These are phyloP conservation scores for Lithospermum erythrorhizon DNA, from an alignment of 257 asterid genomes.

Conservation along the genomic window DNA sequence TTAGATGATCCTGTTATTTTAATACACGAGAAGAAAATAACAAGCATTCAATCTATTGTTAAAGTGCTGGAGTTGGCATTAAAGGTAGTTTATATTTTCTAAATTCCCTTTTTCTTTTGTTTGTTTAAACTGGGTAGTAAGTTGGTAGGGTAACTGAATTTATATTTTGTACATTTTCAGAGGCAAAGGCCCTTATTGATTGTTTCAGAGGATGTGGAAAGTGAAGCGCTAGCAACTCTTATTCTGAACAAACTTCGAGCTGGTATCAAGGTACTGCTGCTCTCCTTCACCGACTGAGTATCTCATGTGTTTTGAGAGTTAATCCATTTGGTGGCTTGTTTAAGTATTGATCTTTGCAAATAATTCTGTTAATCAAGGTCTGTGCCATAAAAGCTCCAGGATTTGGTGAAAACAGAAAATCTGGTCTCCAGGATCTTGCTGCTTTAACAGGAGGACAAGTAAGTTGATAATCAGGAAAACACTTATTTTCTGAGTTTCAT, in stretches of 20 bases:
- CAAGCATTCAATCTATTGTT: constrained; percentile 28
- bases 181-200: constrained; percentile 43
- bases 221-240: constrained; percentile 48
- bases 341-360: neutral
- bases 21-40: constrained; percentile 48
- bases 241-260: constrained; percentile 53
- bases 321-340: neutral
- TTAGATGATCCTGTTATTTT: constrained; percentile 46
- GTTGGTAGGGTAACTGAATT: neutral
- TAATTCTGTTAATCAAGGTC: constrained; percentile 22
- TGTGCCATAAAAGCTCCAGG: constrained; percentile 65
- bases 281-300: neutral
- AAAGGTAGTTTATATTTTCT: constrained; percentile 20
- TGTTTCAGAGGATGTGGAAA: constrained; percentile 45
- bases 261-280: constrained; percentile 34
- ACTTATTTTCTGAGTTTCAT: neutral
- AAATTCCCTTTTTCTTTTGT: neutral
- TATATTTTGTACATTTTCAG: constrained; percentile 14
- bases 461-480: constrained; percentile 4
- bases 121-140: neutral
- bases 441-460: constrained; percentile 52
- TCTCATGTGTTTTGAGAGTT: neutral
- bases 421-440: constrained; percentile 44
- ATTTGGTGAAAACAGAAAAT: constrained; percentile 53
- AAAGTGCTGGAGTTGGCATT: constrained; percentile 40